A percentile compares a stretch with the other conserved stretches of the same genome.
Conservation (phyloP, 73 alveolate species). For the Urostyla sp. region DNA sequence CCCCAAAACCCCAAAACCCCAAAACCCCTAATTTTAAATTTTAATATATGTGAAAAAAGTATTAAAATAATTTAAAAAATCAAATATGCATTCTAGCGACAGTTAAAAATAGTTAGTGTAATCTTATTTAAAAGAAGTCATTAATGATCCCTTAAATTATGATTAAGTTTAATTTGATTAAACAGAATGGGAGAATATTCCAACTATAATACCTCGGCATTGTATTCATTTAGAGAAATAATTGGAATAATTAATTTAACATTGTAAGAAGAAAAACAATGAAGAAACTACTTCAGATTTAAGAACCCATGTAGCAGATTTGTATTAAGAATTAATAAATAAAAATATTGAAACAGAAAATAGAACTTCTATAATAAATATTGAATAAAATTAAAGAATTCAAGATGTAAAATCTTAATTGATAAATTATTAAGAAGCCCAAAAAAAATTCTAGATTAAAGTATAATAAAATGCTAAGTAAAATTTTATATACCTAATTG, state of each 20-base stretch:
- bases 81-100: constrained; percentile 47
- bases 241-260: constrained; percentile 13
- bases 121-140: constrained; percentile 7
- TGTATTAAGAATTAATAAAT: not conserved
- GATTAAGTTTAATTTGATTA: constrained; percentile 28
- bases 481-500: not conserved
- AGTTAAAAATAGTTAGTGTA: constrained; percentile 30
- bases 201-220: constrained; percentile 36
- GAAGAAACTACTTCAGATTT: constrained; percentile 32
- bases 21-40: not conserved
- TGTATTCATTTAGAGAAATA: constrained; percentile 41
- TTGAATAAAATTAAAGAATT: not conserved
- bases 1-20: constrained; percentile 9
- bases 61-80: not conserved
- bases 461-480: constrained; percentile 1
- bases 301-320: not conserved
- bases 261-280: constrained; percentile 19
- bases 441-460: not conserved
- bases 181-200: constrained; percentile 52
- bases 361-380: not conserved
- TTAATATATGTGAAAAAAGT: not conserved
- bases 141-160: constrained; percentile 30
- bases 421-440: not conserved
- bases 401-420: not conserved
- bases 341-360: constrained; percentile 10